Percentiles rank a stretch among this genome's conserved stretches.
Conservation (phyloP, 2,329 filamentous ascomycete genomes). For the Diaporthe citriasiana region DNA sequence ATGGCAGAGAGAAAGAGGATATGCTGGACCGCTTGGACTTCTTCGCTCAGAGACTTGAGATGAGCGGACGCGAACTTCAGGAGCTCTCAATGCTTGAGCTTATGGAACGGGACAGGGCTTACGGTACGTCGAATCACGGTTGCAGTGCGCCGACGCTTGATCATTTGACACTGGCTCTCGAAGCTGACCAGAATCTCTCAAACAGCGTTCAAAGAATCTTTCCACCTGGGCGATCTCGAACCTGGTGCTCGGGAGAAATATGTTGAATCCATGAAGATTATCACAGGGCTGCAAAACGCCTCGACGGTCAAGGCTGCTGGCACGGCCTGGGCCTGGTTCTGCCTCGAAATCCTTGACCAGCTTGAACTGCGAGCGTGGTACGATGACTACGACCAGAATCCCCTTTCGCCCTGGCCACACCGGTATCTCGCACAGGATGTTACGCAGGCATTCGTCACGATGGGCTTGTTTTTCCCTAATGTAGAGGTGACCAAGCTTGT, state of each 20-base stretch:
- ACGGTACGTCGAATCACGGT: neutral
- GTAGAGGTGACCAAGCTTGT: conserved; percentile 43
- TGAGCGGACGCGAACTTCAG: conserved; percentile 18
- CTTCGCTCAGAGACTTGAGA: conserved; percentile 20
- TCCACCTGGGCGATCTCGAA: conserved; percentile 60
- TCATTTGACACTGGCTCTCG: neutral
- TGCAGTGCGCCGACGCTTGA: neutral
- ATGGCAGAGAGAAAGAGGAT: neutral
- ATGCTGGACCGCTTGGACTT: conserved; percentile 25
- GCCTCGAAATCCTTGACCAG: conserved; percentile 48
- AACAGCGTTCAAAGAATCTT: conserved; percentile 57
- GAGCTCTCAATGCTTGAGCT: neutral
- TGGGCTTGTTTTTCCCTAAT: conserved; percentile 56
- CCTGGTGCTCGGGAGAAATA: conserved; percentile 55
- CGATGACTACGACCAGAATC: conserved; percentile 43
- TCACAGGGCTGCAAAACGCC: conserved; percentile 49
- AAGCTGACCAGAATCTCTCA: neutral
- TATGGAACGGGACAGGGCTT: conserved; percentile 20
- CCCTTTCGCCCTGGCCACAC: conserved; percentile 49
- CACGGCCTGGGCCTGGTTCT: conserved; percentile 48
- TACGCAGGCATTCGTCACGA: conserved; percentile 53
- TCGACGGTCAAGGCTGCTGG: conserved; percentile 38
- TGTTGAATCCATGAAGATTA: conserved; percentile 53
- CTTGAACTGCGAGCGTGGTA: conserved; percentile 47
- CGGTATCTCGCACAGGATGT: conserved; percentile 56